phyloP scores from a whole-genome alignment of 768 basidiomycete genomes.

The Tulasnella sp. region DNA sequence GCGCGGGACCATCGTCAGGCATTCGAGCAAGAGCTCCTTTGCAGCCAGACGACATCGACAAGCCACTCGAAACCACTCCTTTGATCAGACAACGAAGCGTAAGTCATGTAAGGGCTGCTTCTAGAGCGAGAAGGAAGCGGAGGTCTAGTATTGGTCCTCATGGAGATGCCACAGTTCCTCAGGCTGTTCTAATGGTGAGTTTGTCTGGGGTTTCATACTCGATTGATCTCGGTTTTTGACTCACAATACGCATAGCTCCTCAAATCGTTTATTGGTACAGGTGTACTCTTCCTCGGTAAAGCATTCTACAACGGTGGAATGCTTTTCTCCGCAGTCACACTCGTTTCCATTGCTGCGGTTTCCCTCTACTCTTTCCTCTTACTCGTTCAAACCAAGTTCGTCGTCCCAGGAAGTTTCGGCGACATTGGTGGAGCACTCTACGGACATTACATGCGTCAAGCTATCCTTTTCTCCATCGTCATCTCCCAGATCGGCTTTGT shows the following conservation, averaged over 20 bases:
- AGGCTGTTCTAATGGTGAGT: slow-evolving; percentile 85
- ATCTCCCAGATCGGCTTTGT: slow-evolving; percentile 86
- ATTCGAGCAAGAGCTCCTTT: slow-evolving; percentile 5
- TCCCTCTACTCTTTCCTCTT: slow-evolving; percentile 91
- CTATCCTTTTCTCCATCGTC: slow-evolving; percentile 76
- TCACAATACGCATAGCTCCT: slow-evolving; percentile 63
- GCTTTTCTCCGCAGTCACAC: slow-evolving; percentile 68
- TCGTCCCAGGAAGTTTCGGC: slow-evolving; percentile 86
- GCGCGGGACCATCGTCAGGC: slow-evolving; percentile 5
- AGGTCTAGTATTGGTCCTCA: slow-evolving; percentile 41
- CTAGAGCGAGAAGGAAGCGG: slow-evolving; percentile 26
- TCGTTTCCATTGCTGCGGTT: slow-evolving; percentile 69
- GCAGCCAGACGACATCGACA: slow-evolving; percentile 10
- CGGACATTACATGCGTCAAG: slow-evolving; percentile 83
- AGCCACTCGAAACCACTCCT: slow-evolving; percentile 21
- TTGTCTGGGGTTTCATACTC: too few relatives aligned
- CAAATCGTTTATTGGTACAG: slow-evolving; percentile 91
- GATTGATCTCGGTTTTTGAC: too few relatives aligned
- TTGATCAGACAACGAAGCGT: too few relatives aligned
- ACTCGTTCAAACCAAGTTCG: slow-evolving; percentile 73
- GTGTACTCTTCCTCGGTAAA: slow-evolving; percentile 89
- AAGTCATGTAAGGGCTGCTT: too few relatives aligned
- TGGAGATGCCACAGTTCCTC: slow-evolving; percentile 80
- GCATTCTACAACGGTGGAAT: slow-evolving; percentile 94
- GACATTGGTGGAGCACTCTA: slow-evolving; percentile 91